Evolutionary conservation across 345 rosid genomes (phyloP), one percentile per base, ranked within the genome.

Genomic region (Eucalyptus regnans): DNA sequence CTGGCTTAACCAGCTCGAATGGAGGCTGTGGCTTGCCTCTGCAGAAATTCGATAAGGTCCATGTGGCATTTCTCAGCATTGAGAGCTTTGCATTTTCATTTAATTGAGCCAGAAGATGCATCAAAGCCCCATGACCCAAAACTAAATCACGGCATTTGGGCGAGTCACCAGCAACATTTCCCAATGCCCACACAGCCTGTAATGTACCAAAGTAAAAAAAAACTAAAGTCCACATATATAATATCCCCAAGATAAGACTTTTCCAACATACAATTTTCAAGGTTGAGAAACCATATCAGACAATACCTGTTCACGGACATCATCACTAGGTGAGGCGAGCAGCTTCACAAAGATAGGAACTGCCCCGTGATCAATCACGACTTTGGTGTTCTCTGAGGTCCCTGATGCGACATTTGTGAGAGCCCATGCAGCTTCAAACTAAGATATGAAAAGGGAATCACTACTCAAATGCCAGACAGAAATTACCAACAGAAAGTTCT

Each of bases 371-470:
- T 97, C 98, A 86, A 96, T 95, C 17, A 97, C 99, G 84, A 96
- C 97, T 93, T 93, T 96, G 1, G 99, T 96, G 89, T 96, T 93
- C 90, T 95, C 97, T 6, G 99, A 97, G 37, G 98, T 97, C 71
- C 99, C 98, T 88, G 99, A 97, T 48, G 99, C 99, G 93, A 97
- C 96, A 90, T 97, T 97, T 86, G 99, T 97, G 83, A 96, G 94
- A 25, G 98, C 98, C 98, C 98, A 97, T 66, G 99, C 97, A 43
- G 99, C 98, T 94, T 96, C 99, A 92, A 97, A 97, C 98, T 97
- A 89, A 10, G 15, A 76, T 44, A 41, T 37, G 14, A 20, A 22
- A 20, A 76, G 29, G 83, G 83, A 71, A 76, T 76, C 29, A 76
- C 27, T 6, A 76, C 8, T 37, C 48, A 41, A 37, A 56, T 89